A percentile compares a stretch with the other conserved stretches of the same genome.
Conservation (phyloP, 202 grass and related monocot species). For the Zizania palustris region DNA sequence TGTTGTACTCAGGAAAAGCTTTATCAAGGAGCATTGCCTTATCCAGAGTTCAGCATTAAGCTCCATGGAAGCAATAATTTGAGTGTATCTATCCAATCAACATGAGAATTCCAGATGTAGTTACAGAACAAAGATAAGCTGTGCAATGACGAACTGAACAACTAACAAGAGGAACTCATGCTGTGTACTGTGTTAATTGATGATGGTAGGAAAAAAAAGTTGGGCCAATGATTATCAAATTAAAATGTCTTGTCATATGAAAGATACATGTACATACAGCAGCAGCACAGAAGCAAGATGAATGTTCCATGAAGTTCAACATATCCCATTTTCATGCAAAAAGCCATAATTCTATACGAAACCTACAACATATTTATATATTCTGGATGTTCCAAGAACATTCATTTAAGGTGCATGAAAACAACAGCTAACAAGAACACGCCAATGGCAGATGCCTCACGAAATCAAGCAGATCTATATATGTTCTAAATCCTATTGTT, state of each 20-base stretch:
- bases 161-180: conserved; percentile 25
- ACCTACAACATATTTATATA: not conserved
- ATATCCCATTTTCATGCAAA: not conserved
- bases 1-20: not conserved
- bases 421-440: not conserved
- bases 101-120: conserved; percentile 30
- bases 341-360: not conserved
- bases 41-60: not conserved
- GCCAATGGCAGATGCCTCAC: not conserved
- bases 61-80: conserved; percentile 34
- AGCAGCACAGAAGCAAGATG: not conserved
- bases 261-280: conserved; percentile 15
- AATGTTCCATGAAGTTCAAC: conserved; percentile 4
- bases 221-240: conserved; percentile 15
- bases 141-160: conserved; percentile 15
- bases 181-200: conserved; percentile 24
- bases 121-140: conserved; percentile 35
- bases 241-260: not conserved
- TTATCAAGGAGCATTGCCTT: conserved; percentile 21
- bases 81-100: conserved; percentile 18
- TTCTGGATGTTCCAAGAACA: conserved; percentile 22
- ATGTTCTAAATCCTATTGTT: not conserved
- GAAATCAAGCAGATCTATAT: not conserved
- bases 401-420: not conserved
- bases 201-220: not conserved